Conservation (phyloP, 169 alveolate species). For the Plasmodium knowlesi region DNA sequence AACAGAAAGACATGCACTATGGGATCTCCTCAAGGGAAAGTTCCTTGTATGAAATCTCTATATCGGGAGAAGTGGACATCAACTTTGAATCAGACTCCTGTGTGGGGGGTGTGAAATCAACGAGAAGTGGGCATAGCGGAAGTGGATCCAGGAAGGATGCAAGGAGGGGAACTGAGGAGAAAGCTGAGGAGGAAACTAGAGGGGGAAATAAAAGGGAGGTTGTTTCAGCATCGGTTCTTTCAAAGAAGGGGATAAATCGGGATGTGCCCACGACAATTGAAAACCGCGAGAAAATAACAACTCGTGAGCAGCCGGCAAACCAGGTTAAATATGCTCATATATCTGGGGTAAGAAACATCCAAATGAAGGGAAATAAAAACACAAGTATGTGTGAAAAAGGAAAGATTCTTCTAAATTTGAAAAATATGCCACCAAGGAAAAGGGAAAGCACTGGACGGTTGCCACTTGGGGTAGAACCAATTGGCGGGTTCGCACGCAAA, state of each 20-base stretch:
- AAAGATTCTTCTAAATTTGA: neutral
- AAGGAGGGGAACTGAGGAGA: neutral
- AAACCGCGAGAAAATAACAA: neutral
- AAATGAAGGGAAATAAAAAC: neutral
- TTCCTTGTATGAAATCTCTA: constrained; percentile 35
- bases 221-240: neutral
- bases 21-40: constrained; percentile 12
- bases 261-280: neutral
- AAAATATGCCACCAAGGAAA: neutral
- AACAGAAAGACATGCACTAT: neutral
- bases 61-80: constrained; percentile 30
- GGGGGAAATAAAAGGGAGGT: neutral
- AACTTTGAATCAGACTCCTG: constrained; percentile 12
- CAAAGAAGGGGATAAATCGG: neutral
- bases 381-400: neutral
- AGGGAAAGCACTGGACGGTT: neutral
- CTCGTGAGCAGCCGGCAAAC: neutral
- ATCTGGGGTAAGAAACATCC: neutral
- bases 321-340: neutral
- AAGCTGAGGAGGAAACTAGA: neutral
- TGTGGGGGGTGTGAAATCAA: neutral
- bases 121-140: neutral
- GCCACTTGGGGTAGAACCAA: neutral
- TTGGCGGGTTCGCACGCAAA: neutral
- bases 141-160: neutral